Evolutionary conservation across 2,329 filamentous ascomycete species (phyloP).

Genomic region (Verticillium nonalfalfae): DNA sequence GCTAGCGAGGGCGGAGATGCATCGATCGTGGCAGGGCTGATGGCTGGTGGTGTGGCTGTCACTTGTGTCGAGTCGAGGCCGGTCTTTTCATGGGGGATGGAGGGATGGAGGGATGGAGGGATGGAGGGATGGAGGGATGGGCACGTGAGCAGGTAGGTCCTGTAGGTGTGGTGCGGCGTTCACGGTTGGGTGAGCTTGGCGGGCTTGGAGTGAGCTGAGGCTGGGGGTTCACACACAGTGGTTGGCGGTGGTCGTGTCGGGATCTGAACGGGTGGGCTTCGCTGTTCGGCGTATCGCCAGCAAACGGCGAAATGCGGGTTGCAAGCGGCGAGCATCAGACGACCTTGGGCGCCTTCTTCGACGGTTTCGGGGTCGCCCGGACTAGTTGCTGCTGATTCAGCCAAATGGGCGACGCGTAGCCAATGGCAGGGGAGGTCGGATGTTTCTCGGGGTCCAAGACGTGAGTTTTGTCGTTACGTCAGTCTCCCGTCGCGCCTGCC

Average conservation of each 20-base stretch:
- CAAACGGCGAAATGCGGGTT: background rate
- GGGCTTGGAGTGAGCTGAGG: background rate
- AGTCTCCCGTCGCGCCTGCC: background rate
- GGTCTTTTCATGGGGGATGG: no score
- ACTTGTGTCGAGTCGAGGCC: background rate
- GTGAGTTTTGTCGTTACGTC: background rate
- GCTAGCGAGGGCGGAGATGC: background rate
- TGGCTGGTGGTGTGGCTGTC: background rate
- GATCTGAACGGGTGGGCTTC: background rate
- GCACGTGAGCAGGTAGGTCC: background rate
- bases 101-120: background rate
- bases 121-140: background rate
- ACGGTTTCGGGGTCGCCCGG: background rate
- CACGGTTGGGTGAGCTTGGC: no score
- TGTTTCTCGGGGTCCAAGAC: background rate
- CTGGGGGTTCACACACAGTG: no score
- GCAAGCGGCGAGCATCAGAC: background rate
- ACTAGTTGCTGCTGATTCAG: background rate
- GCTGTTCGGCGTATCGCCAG: background rate
- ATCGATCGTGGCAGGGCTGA: background rate
- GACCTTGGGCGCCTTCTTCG: background rate
- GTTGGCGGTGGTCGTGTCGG: background rate
- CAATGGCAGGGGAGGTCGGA: background rate
- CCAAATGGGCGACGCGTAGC: background rate
- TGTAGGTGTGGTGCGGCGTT: no score